Percentiles rank a stretch among this genome's conserved stretches.
Conservation (phyloP, 495 filamentous ascomycete species). For the Trichoderma asperelloides region DNA sequence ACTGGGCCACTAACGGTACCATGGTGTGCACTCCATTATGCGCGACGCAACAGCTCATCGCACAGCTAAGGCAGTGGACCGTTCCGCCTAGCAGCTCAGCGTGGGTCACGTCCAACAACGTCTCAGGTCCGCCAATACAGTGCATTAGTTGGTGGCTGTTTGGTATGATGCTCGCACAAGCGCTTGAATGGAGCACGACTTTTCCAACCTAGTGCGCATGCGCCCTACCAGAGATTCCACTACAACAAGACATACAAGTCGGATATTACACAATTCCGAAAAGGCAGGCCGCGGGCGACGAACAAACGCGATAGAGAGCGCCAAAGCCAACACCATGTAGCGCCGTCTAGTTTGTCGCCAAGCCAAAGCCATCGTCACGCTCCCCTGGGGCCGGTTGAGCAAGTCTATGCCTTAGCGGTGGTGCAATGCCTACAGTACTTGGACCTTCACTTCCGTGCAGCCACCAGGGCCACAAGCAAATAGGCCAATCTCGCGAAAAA, state of each 20-base stretch:
- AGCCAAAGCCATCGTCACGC: background rate
- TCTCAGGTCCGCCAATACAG: too few relatives aligned
- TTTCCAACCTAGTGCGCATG: too few relatives aligned
- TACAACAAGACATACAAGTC: too few relatives aligned
- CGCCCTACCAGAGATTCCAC: too few relatives aligned
- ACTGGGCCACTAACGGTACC: background rate
- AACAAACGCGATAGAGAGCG: background rate
- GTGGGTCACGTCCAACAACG: background rate
- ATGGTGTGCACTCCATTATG: conserved; percentile 5
- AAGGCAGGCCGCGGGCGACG: background rate
- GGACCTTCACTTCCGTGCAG: background rate
- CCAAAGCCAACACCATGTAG: too few relatives aligned
- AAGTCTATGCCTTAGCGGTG: background rate
- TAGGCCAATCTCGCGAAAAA: too few relatives aligned
- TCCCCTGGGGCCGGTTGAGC: background rate
- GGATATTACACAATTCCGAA: background rate
- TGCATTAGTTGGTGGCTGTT: too few relatives aligned
- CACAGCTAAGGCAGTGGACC: background rate
- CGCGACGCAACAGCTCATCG: background rate
- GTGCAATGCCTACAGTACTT: background rate
- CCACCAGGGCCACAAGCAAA: too few relatives aligned
- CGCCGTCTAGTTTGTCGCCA: background rate
- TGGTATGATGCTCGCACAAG: too few relatives aligned
- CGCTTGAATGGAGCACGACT: too few relatives aligned
- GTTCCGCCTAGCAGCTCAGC: background rate